Conservation (phyloP, 2,329 filamentous ascomycete species). For the Septoria linicola region DNA sequence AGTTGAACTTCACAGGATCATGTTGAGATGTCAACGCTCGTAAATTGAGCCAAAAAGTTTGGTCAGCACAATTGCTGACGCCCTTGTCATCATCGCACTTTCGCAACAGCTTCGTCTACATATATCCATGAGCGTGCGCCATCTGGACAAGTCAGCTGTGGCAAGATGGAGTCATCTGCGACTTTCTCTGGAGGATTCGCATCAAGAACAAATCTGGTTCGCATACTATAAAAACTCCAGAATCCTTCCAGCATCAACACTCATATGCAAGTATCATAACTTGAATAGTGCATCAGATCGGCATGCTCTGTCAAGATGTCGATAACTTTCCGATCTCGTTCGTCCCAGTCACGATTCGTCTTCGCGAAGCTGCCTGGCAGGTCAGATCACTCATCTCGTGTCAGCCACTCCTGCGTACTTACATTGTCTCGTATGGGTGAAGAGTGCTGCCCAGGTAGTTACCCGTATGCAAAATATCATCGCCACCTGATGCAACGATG, state of each 20-base stretch:
- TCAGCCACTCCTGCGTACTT: background rate
- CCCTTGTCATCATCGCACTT: too few relatives aligned
- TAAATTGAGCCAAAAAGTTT: too few relatives aligned
- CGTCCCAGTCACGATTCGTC: slow-evolving; percentile 21
- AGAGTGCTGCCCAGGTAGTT: slow-evolving; percentile 16
- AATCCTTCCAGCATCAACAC: too few relatives aligned
- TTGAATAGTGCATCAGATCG: slow-evolving; percentile 19
- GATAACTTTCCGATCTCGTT: slow-evolving; percentile 16
- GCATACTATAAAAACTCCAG: too few relatives aligned
- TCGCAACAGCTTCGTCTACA: too few relatives aligned
- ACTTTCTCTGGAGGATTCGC: too few relatives aligned
- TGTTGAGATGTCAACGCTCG: too few relatives aligned
- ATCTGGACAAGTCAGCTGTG: too few relatives aligned
- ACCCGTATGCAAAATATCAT: slow-evolving; percentile 18
- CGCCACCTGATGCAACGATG: background rate
- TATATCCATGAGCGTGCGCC: too few relatives aligned
- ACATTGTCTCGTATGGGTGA: slow-evolving; percentile 25
- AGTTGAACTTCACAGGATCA: background rate
- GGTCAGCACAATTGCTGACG: too few relatives aligned
- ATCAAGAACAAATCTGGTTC: too few relatives aligned
- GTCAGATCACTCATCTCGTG: background rate
- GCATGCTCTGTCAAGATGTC: slow-evolving; percentile 22
- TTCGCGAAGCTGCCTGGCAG: slow-evolving; percentile 18
- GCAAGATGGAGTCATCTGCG: too few relatives aligned
- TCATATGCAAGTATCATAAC: slow-evolving; percentile 18